A percentile compares a stretch with the other conserved stretches of the same genome.
Evolutionary conservation across 2,329 filamentous ascomycete species (phyloP).

Genomic region (Cadophora sp.): DNA sequence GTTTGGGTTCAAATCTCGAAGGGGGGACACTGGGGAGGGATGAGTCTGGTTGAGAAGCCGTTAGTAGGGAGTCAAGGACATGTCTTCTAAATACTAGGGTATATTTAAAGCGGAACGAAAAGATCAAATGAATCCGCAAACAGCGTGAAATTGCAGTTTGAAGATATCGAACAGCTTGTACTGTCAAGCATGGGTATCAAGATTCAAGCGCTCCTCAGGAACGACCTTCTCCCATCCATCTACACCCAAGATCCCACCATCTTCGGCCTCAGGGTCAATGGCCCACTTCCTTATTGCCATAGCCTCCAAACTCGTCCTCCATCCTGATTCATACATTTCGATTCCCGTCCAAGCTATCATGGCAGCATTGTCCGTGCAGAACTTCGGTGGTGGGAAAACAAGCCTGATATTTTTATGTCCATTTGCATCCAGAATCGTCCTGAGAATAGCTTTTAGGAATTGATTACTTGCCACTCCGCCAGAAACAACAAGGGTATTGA

Average conservation of each 20-base stretch:
- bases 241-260: slow-evolving; percentile 72
- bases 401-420: slow-evolving; percentile 68
- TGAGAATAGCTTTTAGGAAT: slow-evolving; percentile 74
- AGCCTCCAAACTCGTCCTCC: slow-evolving; percentile 66
- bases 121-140: neutral
- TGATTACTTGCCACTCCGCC: slow-evolving; percentile 90
- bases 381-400: slow-evolving; percentile 73
- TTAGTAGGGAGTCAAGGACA: neutral
- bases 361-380: slow-evolving; percentile 95
- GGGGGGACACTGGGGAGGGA: neutral
- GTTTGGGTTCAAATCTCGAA: neutral
- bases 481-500: slow-evolving; percentile 77
- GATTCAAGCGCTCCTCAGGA: neutral
- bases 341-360: slow-evolving; percentile 97
- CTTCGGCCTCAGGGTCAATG: slow-evolving; percentile 66
- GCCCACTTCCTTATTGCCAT: slow-evolving; percentile 74
- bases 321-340: slow-evolving; percentile 89
- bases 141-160: neutral
- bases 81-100: no score
- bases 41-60: neutral
- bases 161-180: neutral
- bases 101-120: no score
- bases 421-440: slow-evolving; percentile 64
- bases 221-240: slow-evolving; percentile 52
- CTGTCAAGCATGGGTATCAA: neutral